These are phyloP conservation scores for Trichoderma atrobrunneum DNA, from an alignment of 2,329 filamentous ascomycete genomes.

Conservation along the genomic window DNA sequence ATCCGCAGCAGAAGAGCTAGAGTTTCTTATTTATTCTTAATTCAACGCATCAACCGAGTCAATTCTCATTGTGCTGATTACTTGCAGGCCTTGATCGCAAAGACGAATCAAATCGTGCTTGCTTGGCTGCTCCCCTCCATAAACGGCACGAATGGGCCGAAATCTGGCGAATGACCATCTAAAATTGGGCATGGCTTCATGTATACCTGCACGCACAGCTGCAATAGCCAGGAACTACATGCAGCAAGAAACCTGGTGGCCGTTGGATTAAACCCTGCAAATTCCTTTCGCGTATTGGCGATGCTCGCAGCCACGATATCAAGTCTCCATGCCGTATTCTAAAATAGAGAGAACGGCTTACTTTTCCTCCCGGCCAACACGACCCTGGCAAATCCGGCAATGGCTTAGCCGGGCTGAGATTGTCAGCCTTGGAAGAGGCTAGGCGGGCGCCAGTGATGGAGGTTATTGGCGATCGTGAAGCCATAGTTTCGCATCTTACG, in stretches of 20 bases:
- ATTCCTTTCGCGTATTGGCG: neutral
- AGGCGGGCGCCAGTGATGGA: neutral
- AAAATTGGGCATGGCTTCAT: neutral
- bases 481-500: conserved; percentile 1
- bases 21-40: neutral
- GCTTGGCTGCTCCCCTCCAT: neutral
- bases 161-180: neutral
- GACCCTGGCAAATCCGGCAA: neutral
- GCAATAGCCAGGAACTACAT: neutral
- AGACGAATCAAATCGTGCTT: neutral
- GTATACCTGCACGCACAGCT: neutral
- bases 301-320: neutral
- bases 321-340: neutral
- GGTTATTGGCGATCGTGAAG: conserved; percentile 4
- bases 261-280: neutral
- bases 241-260: neutral
- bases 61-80: neutral
- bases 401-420: neutral
- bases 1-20: neutral
- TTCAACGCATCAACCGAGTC: neutral
- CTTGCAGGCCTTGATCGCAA: neutral
- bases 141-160: neutral
- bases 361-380: neutral
- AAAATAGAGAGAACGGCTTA: neutral
- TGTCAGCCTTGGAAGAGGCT: neutral